Base-by-base conservation (phyloP, 306 rosid genomes). In the Datisca glomerata region DNA sequence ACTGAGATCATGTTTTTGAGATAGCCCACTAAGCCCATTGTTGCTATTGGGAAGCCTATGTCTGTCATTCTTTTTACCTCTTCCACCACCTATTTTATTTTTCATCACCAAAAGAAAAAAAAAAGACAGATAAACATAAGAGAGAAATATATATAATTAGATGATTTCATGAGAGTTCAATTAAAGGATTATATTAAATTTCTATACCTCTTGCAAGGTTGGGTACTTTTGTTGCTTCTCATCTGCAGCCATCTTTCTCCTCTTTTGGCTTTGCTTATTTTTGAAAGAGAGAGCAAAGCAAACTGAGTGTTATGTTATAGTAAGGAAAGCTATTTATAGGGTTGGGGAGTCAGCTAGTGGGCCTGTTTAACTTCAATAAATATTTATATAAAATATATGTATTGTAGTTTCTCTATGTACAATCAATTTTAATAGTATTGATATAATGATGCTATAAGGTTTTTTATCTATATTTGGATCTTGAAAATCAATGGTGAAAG, bases 11-110 rank as follows among this genome's bases (percentile, higher is more conserved):
- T 54, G 42, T 42, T 54, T 21, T 54, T 54, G 33, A 87, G 69
- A 56, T 81, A 86, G 2, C 78, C 80, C 45, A 74, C 72, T 1
- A 87, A 34, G 39, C 74, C 71, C 70, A 74, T 79, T 21, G 82
- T 80, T n/a, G 68, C 73, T 34, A 82, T 63, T 3, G 96, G 96
- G 47, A 82, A 55, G 24, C 93, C 79, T 42, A 87, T 76, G 47
- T 74, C 49, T 35, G 65, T 50, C 72, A 56, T 74, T 65, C 61
- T 78, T 59, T 69, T 70, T 29, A 87, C 47, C 73, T 82, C 94
- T 3, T 76, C 85, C 72, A 55, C 47, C 25, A 76, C 87, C 94
- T 86, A 59, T n/a, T n/a, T n/a, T n/a, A n/a, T n/a, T n/a, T n/a
- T n/a, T n/a, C n/a, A n/a, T n/a, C n/a, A n/a, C n/a, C n/a, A n/a